Evolutionary conservation across 306 rosid genomes (phyloP).

Genomic region (Gastrolobium villosum): DNA sequence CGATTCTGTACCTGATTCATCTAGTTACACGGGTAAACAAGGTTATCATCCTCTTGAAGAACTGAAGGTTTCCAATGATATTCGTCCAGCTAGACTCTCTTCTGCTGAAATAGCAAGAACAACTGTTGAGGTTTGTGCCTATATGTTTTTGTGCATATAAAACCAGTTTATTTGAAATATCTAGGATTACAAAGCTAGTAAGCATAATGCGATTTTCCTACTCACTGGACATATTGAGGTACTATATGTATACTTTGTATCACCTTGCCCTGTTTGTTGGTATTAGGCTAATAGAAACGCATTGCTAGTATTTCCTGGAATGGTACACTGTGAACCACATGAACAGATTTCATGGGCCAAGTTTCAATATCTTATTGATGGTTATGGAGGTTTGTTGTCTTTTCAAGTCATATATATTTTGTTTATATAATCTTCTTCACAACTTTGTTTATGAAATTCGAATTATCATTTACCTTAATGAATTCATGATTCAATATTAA

Average conservation of each 20-base stretch:
- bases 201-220: slow-evolving; percentile 38
- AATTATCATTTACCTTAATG: slow-evolving; percentile 38
- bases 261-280: slow-evolving; percentile 56
- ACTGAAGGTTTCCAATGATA: slow-evolving; percentile 61
- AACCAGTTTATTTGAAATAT: slow-evolving; percentile 26
- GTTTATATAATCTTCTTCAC: background rate
- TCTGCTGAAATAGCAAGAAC: slow-evolving; percentile 86
- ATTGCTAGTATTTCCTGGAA: slow-evolving; percentile 86
- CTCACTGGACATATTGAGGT: slow-evolving; percentile 42
- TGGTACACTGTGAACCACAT: slow-evolving; percentile 92
- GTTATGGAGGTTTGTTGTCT: slow-evolving; percentile 74
- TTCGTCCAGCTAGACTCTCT: slow-evolving; percentile 76
- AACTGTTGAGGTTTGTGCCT: slow-evolving; percentile 75
- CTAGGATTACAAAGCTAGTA: slow-evolving; percentile 36
- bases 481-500: slow-evolving; percentile 24
- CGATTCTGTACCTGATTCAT: slow-evolving; percentile 89
- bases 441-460: slow-evolving; percentile 35
- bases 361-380: slow-evolving; percentile 76
- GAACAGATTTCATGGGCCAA: slow-evolving; percentile 84
- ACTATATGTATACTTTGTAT: slow-evolving; percentile 43
- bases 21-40: slow-evolving; percentile 59
- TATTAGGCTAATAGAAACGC: slow-evolving; percentile 79
- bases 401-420: slow-evolving; percentile 18
- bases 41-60: slow-evolving; percentile 97
- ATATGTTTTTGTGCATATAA: slow-evolving; percentile 4